Evolutionary conservation across 345 rosid species (phyloP).

Genomic region (Eucalyptus fibrosa): DNA sequence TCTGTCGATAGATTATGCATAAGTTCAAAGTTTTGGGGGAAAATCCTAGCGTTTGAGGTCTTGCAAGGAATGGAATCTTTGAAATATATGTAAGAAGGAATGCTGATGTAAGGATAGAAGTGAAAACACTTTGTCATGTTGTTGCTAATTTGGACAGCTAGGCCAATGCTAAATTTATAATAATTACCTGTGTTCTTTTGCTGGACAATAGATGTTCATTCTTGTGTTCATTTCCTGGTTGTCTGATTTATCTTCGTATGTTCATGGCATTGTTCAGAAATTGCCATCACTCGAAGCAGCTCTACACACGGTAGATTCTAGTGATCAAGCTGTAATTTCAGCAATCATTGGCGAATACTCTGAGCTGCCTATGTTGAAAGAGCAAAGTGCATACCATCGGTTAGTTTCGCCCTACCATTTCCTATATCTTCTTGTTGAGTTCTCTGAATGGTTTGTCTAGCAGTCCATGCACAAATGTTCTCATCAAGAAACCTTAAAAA

Average conservation of each 20-base stretch:
- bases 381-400: constrained; percentile 51
- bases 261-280: constrained; percentile 21
- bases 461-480: not conserved
- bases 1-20: not conserved
- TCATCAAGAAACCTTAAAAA: not conserved
- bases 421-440: not conserved
- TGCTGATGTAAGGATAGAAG: not conserved
- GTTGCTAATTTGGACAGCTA: not conserved
- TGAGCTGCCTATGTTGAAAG: constrained; percentile 51
- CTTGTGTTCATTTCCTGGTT: not conserved
- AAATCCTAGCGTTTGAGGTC: not conserved
- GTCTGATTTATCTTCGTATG: not conserved
- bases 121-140: not conserved
- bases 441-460: not conserved
- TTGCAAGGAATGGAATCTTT: not conserved
- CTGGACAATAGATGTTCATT: not conserved
- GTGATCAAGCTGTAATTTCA: constrained; percentile 38
- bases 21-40: not conserved
- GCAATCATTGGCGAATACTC: constrained; percentile 40
- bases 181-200: not conserved
- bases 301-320: constrained; percentile 28
- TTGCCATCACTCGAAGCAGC: constrained; percentile 51
- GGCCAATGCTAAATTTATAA: not conserved
- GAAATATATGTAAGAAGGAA: not conserved
- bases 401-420: constrained; percentile 3